Evolutionary conservation across 257 asterid genomes (phyloP).

Genomic region (Ligustrum vulgare): DNA sequence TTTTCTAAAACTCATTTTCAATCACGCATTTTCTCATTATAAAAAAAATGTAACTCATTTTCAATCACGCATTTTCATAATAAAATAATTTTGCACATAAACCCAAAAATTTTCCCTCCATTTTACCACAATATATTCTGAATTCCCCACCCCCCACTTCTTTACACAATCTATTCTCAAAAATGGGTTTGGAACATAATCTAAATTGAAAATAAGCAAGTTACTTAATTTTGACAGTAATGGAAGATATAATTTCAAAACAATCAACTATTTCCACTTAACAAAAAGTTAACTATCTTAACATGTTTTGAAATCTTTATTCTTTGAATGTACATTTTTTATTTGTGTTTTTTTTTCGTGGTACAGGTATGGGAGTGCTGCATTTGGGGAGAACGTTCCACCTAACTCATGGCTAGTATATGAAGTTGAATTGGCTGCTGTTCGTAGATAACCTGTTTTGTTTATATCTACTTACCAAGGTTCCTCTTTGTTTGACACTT

Average conservation of each 20-base stretch:
- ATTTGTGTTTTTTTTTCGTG: conserved; percentile 21
- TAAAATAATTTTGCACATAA: no score
- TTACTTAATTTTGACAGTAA: background rate
- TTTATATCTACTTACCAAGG: conserved; percentile 13
- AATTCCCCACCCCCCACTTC: no score
- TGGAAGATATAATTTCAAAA: background rate
- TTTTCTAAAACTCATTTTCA: no score
- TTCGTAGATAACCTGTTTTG: conserved; percentile 27
- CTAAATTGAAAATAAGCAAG: background rate
- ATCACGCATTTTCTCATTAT: no score
- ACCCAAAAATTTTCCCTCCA: no score
- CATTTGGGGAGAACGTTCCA: conserved; percentile 54
- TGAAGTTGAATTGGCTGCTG: conserved; percentile 63
- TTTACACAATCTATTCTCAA: background rate
- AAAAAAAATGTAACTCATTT: no score
- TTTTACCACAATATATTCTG: background rate
- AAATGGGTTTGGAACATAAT: background rate
- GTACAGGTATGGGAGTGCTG: conserved; percentile 61
- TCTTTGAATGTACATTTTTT: background rate
- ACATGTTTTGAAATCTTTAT: no score
- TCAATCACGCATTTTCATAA: no score
- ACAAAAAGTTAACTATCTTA: background rate
- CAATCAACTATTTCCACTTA: background rate
- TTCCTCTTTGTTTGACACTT: conserved; percentile 13
- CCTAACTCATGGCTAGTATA: conserved; percentile 89